Conservation (phyloP, 78 protist species). For the Thecamonas trahens region DNA sequence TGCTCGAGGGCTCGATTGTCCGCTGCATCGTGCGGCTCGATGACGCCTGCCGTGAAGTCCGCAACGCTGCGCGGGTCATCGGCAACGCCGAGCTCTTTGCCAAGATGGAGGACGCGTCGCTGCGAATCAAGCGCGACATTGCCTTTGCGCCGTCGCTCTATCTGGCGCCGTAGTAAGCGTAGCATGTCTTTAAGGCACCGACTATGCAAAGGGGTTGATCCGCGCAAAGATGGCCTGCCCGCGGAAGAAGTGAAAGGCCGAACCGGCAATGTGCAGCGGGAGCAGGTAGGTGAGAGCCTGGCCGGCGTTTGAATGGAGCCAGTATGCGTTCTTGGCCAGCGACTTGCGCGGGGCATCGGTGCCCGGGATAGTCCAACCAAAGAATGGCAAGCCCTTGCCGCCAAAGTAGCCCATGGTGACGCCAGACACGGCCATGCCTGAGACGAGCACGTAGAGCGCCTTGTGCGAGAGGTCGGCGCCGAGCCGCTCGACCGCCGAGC, state of each 20-base stretch:
- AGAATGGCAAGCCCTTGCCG: constrained; percentile 12
- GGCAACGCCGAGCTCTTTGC: constrained; percentile 77
- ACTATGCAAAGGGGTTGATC: not conserved
- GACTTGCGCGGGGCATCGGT: not conserved
- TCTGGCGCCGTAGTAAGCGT: no score
- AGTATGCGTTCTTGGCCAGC: not conserved
- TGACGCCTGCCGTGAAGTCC: constrained; percentile 74
- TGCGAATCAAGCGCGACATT: constrained; percentile 80
- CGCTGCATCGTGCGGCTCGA: constrained; percentile 78
- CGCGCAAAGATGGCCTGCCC: not conserved
- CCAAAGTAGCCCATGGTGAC: constrained; percentile 15
- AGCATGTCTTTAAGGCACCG: no score
- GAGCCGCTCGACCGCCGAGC: not conserved
- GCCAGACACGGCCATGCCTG: not conserved
- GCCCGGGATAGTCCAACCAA: not conserved
- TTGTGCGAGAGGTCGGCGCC: not conserved
- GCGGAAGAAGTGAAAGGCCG: not conserved
- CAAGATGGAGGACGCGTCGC: constrained; percentile 77
- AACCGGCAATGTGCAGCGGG: not conserved
- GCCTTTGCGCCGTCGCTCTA: constrained; percentile 76
- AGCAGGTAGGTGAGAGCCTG: not conserved
- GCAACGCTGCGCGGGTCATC: constrained; percentile 80
- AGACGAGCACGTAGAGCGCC: not conserved
- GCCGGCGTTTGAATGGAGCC: not conserved
- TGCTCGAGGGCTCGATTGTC: constrained; percentile 78